A percentile compares a stretch with the other conserved stretches of the same genome.
These are phyloP conservation scores for Pleurotus giganteus DNA, from an alignment of 768 basidiomycete genomes.

Conservation along the genomic window DNA sequence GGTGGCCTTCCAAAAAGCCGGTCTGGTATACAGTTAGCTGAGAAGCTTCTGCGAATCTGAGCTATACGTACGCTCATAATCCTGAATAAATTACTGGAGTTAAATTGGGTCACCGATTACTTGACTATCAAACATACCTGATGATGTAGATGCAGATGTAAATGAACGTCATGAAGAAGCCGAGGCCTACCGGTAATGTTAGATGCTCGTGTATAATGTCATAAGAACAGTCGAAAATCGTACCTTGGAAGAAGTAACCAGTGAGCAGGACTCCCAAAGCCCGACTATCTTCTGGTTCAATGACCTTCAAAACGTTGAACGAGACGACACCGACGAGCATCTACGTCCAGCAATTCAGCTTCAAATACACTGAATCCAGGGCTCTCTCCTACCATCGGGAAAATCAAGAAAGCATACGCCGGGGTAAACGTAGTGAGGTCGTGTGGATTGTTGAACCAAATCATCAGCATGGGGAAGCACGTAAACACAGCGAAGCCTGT, in stretches of 20 bases:
- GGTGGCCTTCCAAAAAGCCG: constrained; percentile 45
- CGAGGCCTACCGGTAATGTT: constrained; percentile 26
- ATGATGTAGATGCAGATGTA: constrained; percentile 50
- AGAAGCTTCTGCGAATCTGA: background rate
- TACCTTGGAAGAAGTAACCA: constrained; percentile 50
- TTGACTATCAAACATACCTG: constrained; percentile 26
- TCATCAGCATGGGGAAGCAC: constrained; percentile 47
- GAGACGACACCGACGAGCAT: constrained; percentile 51
- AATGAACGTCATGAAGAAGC: constrained; percentile 49
- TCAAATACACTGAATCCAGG: background rate
- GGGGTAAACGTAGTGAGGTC: constrained; percentile 39
- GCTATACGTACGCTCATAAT: constrained; percentile 35
- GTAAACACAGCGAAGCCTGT: constrained; percentile 33
- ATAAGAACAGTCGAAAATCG: background rate
- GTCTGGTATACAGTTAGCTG: constrained; percentile 26
- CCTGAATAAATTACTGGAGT: no score
- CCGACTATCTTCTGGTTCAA: constrained; percentile 31
- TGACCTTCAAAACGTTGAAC: constrained; percentile 38
- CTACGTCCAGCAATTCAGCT: constrained; percentile 17
- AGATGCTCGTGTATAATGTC: background rate
- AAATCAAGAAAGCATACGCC: constrained; percentile 33
- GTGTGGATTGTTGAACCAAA: constrained; percentile 48
- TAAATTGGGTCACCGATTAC: no score
- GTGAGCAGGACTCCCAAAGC: constrained; percentile 40
- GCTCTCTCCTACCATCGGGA: constrained; percentile 30